Conservation (phyloP, 345 rosid genomes). For the Cardamine resedifolia region DNA sequence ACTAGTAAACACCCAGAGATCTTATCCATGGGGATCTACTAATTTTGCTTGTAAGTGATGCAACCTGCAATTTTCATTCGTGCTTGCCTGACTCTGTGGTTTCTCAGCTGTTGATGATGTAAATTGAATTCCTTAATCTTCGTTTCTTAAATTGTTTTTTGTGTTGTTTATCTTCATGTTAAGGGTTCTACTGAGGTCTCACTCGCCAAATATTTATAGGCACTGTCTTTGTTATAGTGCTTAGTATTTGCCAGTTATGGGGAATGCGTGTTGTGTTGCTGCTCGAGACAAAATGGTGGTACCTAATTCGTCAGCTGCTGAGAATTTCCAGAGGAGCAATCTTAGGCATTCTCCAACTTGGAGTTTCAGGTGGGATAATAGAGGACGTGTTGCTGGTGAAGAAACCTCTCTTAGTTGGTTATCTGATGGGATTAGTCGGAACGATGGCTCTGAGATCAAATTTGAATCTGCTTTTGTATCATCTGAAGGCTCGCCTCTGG, state of each 20-base stretch:
- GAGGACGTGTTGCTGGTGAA: conserved; percentile 98
- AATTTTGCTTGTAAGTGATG: conserved; percentile 1
- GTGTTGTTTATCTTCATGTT: neutral
- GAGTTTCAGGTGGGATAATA: conserved; percentile 94
- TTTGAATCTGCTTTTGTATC: conserved; percentile 60
- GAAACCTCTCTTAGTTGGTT: conserved; percentile 71
- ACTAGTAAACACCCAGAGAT: conserved; percentile 2
- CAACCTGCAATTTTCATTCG: neutral
- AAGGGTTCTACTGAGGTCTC: neutral
- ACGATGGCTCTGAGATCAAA: conserved; percentile 58
- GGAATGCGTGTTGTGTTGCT: conserved; percentile 95
- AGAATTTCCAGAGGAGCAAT: conserved; percentile 63
- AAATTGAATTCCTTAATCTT: conserved; percentile 1
- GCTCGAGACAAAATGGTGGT: conserved; percentile 80
- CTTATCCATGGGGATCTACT: conserved; percentile 11
- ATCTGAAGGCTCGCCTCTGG: conserved; percentile 67
- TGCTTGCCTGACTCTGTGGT: neutral
- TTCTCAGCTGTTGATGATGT: neutral
- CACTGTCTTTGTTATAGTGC: conserved; percentile 6
- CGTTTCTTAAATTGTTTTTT: neutral
- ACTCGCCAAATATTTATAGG: neutral
- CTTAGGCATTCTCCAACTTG: conserved; percentile 81
- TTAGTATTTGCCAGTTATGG: conserved; percentile 48
- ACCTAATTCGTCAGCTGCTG: conserved; percentile 56
- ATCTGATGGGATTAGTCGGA: conserved; percentile 59